Conservation (phyloP, 352 stramenopile genomes). For the Aphanomyces euteiches region DNA sequence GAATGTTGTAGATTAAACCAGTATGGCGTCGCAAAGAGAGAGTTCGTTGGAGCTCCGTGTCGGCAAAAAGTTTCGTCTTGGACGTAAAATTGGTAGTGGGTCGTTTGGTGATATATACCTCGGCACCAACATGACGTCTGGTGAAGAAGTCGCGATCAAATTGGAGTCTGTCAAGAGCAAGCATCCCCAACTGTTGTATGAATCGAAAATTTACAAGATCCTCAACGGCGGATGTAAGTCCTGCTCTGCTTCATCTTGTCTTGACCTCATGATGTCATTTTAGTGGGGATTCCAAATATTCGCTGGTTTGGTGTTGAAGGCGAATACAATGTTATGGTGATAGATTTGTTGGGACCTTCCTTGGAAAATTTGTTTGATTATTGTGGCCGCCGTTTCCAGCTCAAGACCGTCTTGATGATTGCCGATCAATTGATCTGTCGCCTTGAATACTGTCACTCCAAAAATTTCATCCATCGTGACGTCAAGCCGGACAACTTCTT, state of each 20-base stretch:
- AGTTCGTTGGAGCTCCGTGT: slow-evolving; percentile 95
- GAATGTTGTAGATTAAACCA: slow-evolving; percentile 28
- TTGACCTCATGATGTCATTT: slow-evolving; percentile 24
- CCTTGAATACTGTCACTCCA: slow-evolving; percentile 86
- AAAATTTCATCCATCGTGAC: slow-evolving; percentile 89
- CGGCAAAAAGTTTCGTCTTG: slow-evolving; percentile 99
- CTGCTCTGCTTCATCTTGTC: slow-evolving; percentile 4
- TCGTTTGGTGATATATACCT: slow-evolving; percentile 99
- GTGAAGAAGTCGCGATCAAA: slow-evolving; percentile 98
- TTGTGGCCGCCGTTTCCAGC: slow-evolving; percentile 82
- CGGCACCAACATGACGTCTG: slow-evolving; percentile 99
- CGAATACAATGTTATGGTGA: slow-evolving; percentile 99
- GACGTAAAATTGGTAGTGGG: slow-evolving; percentile 98
- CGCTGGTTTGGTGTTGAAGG: slow-evolving; percentile 99
- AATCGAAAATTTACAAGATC: slow-evolving; percentile 99
- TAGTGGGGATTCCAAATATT: slow-evolving; percentile 97
- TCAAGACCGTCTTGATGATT: slow-evolving; percentile 97
- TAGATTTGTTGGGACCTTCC: slow-evolving; percentile 97
- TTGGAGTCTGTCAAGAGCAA: slow-evolving; percentile 97
- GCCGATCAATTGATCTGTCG: slow-evolving; percentile 82
- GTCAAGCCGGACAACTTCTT: slow-evolving; percentile 90
- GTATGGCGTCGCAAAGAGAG: slow-evolving; percentile 64
- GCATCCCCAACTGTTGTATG: slow-evolving; percentile 99
- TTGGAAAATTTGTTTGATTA: slow-evolving; percentile 88
- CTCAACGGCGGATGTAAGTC: slow-evolving; percentile 97